Evolutionary conservation across 1,284 basidiomycete species (phyloP).

Genomic region (Tilletia indica): DNA sequence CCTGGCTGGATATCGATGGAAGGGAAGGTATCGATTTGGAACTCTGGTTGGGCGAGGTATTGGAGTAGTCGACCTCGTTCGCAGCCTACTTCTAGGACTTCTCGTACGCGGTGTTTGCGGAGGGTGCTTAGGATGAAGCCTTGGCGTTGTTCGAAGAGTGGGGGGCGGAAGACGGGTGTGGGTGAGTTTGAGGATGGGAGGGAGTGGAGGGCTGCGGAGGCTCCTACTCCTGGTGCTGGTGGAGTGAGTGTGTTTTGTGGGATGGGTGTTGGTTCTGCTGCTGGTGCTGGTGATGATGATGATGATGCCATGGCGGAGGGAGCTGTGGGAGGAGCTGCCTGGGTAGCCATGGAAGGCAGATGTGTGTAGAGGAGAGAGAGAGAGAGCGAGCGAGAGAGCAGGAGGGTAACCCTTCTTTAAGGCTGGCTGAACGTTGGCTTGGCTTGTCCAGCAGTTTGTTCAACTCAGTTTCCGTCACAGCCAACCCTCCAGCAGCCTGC

Average conservation of each 20-base stretch:
- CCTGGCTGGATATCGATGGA: conserved; percentile 32
- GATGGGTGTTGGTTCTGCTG: too few species aligned
- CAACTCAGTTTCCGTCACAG: too few species aligned
- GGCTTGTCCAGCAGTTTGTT: too few species aligned
- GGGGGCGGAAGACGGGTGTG: conserved; percentile 6
- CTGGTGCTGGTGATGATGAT: too few species aligned
- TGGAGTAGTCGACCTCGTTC: conserved; percentile 37
- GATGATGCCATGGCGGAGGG: too few species aligned
- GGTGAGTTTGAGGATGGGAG: not conserved
- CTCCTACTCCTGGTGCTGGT: not conserved
- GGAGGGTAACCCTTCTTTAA: too few species aligned
- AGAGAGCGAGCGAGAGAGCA: too few species aligned
- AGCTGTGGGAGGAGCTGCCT: too few species aligned
- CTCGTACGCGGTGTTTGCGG: conserved; percentile 14
- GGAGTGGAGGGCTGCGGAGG: not conserved
- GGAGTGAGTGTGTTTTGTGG: not conserved
- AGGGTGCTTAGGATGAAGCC: conserved; percentile 15
- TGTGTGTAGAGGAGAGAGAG: too few species aligned
- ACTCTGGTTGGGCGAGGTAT: conserved; percentile 35
- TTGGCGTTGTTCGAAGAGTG: conserved; percentile 11
- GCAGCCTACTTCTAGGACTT: conserved; percentile 36
- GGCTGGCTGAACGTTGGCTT: too few species aligned
- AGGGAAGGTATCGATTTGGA: conserved; percentile 36
- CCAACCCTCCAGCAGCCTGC: too few species aligned
- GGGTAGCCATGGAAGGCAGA: too few species aligned